Base-by-base conservation (phyloP, 306 rosid species). In the Biancaea sappan region DNA sequence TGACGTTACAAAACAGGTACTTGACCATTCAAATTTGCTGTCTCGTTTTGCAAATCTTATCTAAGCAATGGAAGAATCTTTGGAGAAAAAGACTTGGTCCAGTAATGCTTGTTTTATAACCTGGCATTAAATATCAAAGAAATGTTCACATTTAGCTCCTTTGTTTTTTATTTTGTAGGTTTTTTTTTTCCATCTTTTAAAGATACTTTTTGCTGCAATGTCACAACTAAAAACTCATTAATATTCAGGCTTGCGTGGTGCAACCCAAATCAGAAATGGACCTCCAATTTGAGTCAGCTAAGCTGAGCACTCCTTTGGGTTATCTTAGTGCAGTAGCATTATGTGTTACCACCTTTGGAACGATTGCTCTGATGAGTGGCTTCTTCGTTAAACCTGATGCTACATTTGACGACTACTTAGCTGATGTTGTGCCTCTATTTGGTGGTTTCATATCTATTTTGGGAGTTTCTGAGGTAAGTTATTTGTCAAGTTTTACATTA, bases 241-340 rank as follows among this genome's bases (percentile, higher is more conserved):
- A 12, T 21, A 47, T 70, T 60, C 73, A 93, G 98, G 98, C 83
- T 13, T 94, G 97, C 74, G 79, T 89, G 88, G 97, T 91, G 77
- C 97, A 94, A 86, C 98, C 98, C 61, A 94, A 94, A 86, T 76
- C 96, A 57, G 98, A 94, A 86, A 91, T 94, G 41, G 97, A 91
- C 85, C 94, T 94, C 13, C 87, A 94, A 78, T 94, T 91, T 48
- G 97, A 94, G 83, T 64, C 82, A 44, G 88, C 92, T 37, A 94
- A 89, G 78, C 83, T 91, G 69, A 86, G 96, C 84, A 94, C 86
- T 34, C 97, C 92, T 13, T 84, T 79, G 86, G 97, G 98, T 38
- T 91, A 91, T 77, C 4, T 89, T 10, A 93, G 91, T 70, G 87
- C 98, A 25, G 32, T 89, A 77, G 70, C 82, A 34, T 85, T 94